Evolutionary conservation across 805 yeast genomes (phyloP).

Genomic region (Lachancea meyersii): DNA sequence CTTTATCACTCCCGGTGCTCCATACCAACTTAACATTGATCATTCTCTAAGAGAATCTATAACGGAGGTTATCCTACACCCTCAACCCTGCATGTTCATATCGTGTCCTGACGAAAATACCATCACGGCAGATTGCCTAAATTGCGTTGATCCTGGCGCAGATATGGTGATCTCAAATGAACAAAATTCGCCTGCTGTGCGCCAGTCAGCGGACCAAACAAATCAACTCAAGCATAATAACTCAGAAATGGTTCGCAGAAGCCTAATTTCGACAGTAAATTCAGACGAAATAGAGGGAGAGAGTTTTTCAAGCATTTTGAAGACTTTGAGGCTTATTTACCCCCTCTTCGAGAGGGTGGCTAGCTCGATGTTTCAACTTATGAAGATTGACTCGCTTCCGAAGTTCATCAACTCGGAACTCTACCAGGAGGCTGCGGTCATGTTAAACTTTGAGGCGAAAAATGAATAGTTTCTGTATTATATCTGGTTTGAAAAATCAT

Average conservation of each 20-base stretch:
- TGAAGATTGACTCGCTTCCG: conserved; percentile 70
- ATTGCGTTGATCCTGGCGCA: not conserved
- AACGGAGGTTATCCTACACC: conserved; percentile 35
- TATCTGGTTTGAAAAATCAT: not conserved
- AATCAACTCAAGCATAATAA: not conserved
- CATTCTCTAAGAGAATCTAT: conserved; percentile 43
- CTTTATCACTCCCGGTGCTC: conserved; percentile 59
- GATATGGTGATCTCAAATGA: not conserved
- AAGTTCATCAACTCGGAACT: conserved; percentile 50
- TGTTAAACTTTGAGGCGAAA: conserved; percentile 4
- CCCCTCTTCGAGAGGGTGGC: conserved; percentile 46
- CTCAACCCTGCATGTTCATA: conserved; percentile 28
- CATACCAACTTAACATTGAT: conserved; percentile 65
- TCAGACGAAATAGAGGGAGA: not conserved
- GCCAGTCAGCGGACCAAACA: no score
- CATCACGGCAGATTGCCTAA: not conserved
- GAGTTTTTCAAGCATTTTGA: conserved; percentile 24
- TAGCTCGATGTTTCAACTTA: conserved; percentile 46
- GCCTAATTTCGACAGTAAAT: no score
- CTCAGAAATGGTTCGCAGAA: not conserved
- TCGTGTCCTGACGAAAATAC: conserved; percentile 12
- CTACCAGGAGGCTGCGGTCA: conserved; percentile 29
- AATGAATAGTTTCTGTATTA: conserved; percentile 2
- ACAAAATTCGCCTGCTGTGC: not conserved
- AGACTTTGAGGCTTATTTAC: conserved; percentile 34